Evolutionary conservation across 1,139 yeast genomes (phyloP), one percentile per base, ranked within the genome.

Genomic region (Candida sanyaensis): DNA sequence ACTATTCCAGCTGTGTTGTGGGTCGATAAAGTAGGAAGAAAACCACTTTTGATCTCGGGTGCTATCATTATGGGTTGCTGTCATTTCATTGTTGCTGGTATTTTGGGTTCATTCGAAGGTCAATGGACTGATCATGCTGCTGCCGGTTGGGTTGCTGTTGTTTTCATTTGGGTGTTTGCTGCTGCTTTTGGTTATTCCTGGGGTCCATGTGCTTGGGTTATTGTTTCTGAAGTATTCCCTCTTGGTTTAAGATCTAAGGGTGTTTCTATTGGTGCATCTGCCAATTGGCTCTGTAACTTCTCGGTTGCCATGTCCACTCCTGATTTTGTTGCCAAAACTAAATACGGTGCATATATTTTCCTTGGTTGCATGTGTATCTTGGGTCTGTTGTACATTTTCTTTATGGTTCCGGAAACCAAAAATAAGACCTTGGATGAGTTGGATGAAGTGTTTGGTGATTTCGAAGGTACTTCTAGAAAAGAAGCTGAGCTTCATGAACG

Each of bases 71-170:
- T 51, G 53, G 51, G 51, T 27, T 29, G 42, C 17, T 51, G 53
- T 38, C 49, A 51, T 39, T 48, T 58, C 51, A 48, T 60, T 30
- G 66, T 78, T 61, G 62, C 56, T 23, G 82, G 91, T 12, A 73
- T 86, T 37, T 75, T 86, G 43, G 95, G 93, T 60, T 81, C 47
- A 40, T 56, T 52, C 42, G 51, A 43, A 6, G 60, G 54, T 12
- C 31, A 45, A 17, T 47, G 28, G 28, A 53, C 49, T 28, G 41
- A 48, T 31, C 50, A 57, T 39, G 51, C 48, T 6, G 55, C 52
- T 34, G 62, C 64, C 24, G 69, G 73, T 46, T 80, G 81, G 61
- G 78, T 81, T 24, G 82, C 61, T 30, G 55, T 59, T 47, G 61
- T 77, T 33, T 78, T 75, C 56, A 69, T 74, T 50, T 64, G 59